Evolutionary conservation across 768 basidiomycete genomes (phyloP).

Genomic region (Sarcomyxa edulis): DNA sequence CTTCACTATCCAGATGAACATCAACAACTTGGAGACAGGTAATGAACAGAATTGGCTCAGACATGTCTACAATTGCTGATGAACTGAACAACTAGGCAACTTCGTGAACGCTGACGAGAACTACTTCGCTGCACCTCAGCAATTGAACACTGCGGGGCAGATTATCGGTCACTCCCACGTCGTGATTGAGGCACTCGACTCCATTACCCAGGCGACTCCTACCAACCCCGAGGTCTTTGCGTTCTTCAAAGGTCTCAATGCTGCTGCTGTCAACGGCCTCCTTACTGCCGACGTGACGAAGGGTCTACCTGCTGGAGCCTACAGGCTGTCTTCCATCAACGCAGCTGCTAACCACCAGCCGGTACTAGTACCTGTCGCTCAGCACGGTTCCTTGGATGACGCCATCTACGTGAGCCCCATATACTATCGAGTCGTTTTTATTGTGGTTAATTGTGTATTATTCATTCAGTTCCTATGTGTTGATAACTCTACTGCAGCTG

Average conservation of each 20-base stretch:
- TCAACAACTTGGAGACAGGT: conserved; percentile 43
- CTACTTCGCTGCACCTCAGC: conserved; percentile 53
- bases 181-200: conserved; percentile 47
- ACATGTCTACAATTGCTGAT: no score
- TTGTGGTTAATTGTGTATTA: not conserved
- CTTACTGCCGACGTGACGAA: conserved; percentile 43
- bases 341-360: conserved; percentile 43
- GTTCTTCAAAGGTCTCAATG: conserved; percentile 55
- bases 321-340: conserved; percentile 42
- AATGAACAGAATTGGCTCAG: no score
- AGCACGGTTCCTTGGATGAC: conserved; percentile 37
- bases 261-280: conserved; percentile 35
- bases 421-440: not conserved
- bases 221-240: conserved; percentile 47
- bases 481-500: conserved; percentile 14
- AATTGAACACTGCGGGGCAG: conserved; percentile 40
- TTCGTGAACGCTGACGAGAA: conserved; percentile 44
- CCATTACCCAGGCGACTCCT: conserved; percentile 42
- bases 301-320: conserved; percentile 50
- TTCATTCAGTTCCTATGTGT: conserved; percentile 17
- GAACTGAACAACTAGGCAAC: conserved; percentile 35
- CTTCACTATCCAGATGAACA: conserved; percentile 49
- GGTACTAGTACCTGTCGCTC: conserved; percentile 29
- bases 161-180: conserved; percentile 62
- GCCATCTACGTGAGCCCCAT: conserved; percentile 23